Base-by-base conservation (phyloP, 371 early-diverging fungal species). In the Mucor saturninus region DNA sequence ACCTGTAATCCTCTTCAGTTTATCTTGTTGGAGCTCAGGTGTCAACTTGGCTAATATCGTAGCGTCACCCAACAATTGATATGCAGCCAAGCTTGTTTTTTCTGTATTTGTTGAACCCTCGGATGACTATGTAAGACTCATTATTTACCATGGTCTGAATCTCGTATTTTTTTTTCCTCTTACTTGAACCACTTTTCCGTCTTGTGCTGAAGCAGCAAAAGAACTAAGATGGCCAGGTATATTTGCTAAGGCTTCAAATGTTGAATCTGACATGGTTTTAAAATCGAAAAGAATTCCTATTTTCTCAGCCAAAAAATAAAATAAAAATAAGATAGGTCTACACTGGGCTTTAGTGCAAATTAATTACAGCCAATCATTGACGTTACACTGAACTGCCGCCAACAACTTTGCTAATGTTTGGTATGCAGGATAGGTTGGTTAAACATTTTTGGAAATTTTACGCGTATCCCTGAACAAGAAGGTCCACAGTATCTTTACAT, bases 1-100 rank as follows among this genome's bases (percentile, higher is more conserved):
- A 67, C 76, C 69, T 38, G 70, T 67, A 28, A 67, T 61, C 28
- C 59, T 45, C 48, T 62, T 69, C 10, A 68, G 46, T 48, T 69
- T 73, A 48, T 73, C 70, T 51, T 68, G 65, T 6, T 60, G 49
- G 4, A 69, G 14, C 37, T 53, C 56, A 28, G 64, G 50, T 37
- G 63, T 67, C 6, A 53, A 40, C 42, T 67, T 65, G 3, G 40
- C 61, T 15, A 73, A 28, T 10, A 62, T 31, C 13, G 54, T 52
- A 8, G 70, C 69, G 52, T 73, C 67, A 5, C 43, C 50, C 30
- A 73, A 30, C 30, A 73, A 21, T 52, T 73, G 73, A 58, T 66
- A 73, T 8, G 73, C 66, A 26, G 60, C 54, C 35, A 48, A 48
- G 7, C 67, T 49, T 29, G 32, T n/a, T 50, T 49, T 55, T 13